Conservation (phyloP, 1,139 yeast genomes). For the Neolecta irregularis region DNA sequence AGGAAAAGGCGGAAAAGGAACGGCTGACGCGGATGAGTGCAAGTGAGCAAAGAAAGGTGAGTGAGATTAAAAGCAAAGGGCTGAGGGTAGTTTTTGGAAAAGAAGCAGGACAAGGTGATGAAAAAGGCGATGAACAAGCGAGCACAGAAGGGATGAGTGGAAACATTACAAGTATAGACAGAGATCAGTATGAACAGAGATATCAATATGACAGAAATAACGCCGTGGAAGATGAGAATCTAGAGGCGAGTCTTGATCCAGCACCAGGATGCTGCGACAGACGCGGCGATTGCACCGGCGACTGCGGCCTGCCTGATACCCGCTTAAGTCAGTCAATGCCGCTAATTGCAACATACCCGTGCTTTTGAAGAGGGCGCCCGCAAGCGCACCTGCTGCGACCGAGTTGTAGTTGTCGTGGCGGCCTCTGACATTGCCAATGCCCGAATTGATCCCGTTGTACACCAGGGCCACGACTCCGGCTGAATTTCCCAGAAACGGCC, state of each 20-base stretch:
- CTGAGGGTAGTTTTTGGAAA: no score
- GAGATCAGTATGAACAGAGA: no score
- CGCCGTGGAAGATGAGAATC: no score
- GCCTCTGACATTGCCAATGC: constrained; percentile 68
- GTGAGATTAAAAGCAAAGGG: neutral
- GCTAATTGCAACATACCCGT: constrained; percentile 75
- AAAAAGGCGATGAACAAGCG: no score
- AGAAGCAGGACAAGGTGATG: no score
- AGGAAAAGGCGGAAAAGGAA: constrained; percentile 1
- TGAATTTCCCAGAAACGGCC: constrained; percentile 86
- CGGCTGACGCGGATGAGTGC: constrained; percentile 1
- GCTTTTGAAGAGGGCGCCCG: constrained; percentile 84
- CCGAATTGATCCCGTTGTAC: constrained; percentile 70
- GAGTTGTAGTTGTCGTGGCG: constrained; percentile 79
- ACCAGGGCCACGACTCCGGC: constrained; percentile 88
- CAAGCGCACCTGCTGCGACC: constrained; percentile 72
- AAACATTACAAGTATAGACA: no score
- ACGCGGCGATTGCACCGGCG: constrained; percentile 71
- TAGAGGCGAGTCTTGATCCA: constrained; percentile 44
- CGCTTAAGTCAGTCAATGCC: no score
- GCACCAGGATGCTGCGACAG: constrained; percentile 90
- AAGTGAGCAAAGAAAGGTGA: constrained; percentile 1
- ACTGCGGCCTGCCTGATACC: no score
- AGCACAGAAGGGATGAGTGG: no score
- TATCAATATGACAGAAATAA: no score